These are phyloP conservation scores for Acanthamoeba polyphaga DNA, from an alignment of 208 protist species.

Conservation along the genomic window DNA sequence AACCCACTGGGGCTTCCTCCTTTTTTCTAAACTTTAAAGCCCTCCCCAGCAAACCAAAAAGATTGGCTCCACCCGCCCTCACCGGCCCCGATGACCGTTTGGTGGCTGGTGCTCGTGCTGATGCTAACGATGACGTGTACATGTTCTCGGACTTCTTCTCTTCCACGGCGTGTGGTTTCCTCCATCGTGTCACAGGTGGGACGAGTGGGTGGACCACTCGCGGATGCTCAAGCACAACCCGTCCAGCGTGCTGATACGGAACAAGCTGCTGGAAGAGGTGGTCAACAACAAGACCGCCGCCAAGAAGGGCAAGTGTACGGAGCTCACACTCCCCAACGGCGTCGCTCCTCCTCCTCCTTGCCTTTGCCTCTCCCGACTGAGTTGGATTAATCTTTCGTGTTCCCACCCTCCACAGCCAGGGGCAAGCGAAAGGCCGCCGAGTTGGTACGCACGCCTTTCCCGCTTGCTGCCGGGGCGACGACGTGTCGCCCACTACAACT, in stretches of 20 bases:
- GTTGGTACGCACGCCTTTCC: not conserved
- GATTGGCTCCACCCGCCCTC: not conserved
- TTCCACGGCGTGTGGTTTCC: not conserved
- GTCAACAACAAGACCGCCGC: slow-evolving; percentile 25
- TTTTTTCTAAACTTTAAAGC: no score
- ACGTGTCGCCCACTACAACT: no score
- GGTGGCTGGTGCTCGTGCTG: not conserved
- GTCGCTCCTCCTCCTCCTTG: not conserved
- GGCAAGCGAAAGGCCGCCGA: slow-evolving; percentile 63
- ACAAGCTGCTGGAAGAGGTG: slow-evolving; percentile 45
- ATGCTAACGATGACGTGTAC: not conserved
- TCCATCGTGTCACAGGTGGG: slow-evolving; percentile 15
- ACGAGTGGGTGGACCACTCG: slow-evolving; percentile 75
- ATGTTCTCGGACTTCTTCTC: not conserved
- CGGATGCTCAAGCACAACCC: slow-evolving; percentile 74
- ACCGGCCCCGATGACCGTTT: not conserved
- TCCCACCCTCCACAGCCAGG: not conserved
- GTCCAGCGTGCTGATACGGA: slow-evolving; percentile 12
- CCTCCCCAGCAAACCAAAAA: not conserved
- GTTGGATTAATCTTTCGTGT: not conserved
- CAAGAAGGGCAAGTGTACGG: slow-evolving; percentile 9
- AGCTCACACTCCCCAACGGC: not conserved
- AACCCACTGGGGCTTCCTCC: not conserved
- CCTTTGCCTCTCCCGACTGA: no score
- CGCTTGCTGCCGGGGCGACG: no score